These are phyloP conservation scores for Scheffersomyces lignosus DNA, from an alignment of 805 yeast genomes.

Conservation along the genomic window DNA sequence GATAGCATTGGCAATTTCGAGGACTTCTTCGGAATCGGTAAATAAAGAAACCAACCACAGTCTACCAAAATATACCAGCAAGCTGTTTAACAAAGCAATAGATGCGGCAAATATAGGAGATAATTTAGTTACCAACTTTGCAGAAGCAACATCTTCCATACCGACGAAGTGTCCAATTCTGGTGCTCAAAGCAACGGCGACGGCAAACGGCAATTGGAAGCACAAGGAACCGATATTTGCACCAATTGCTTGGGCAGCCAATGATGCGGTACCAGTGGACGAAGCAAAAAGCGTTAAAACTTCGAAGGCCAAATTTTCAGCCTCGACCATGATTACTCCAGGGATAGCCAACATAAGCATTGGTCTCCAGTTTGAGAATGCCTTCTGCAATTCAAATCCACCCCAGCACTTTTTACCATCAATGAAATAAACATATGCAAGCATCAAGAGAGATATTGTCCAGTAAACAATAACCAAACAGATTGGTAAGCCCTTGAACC, in stretches of 20 bases:
- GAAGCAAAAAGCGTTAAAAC: conserved; percentile 43
- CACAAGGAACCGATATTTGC: conserved; percentile 38
- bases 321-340: conserved; percentile 46
- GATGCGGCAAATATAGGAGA: conserved; percentile 31
- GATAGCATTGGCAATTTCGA: conserved; percentile 47
- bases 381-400: conserved; percentile 53
- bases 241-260: conserved; percentile 45
- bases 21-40: conserved; percentile 59
- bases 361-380: conserved; percentile 34
- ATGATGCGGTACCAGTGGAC: conserved; percentile 39
- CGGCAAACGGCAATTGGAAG: conserved; percentile 44
- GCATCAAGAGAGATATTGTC: conserved; percentile 59
- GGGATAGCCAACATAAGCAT: conserved; percentile 34
- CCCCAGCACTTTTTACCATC: conserved; percentile 46
- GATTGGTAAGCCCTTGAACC: conserved; percentile 79
- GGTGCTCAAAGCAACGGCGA: conserved; percentile 41
- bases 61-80: conserved; percentile 49
- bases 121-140: conserved; percentile 37
- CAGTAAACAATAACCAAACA: conserved; percentile 74
- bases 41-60: conserved; percentile 55
- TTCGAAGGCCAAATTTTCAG: conserved; percentile 45
- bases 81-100: conserved; percentile 50
- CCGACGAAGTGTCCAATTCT: conserved; percentile 44
- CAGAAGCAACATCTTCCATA: conserved; percentile 28
- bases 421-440: conserved; percentile 53